Evolutionary conservation across 305 asterid genomes (phyloP).

Genomic region (Fraxinus floribunda): DNA sequence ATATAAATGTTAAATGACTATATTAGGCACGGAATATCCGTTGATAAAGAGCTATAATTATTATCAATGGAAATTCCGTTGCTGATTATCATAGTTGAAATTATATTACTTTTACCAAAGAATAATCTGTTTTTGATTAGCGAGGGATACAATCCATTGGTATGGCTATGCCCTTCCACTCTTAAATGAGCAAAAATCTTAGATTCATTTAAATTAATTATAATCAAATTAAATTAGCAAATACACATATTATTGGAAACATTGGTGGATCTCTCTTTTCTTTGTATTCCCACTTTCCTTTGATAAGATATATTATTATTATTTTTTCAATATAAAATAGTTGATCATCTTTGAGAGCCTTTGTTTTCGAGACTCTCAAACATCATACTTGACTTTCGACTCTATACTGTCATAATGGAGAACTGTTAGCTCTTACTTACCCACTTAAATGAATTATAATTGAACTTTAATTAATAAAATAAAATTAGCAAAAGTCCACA

Average conservation of each 20-base stretch:
- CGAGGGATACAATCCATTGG: too few species aligned
- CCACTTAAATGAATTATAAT: background rate
- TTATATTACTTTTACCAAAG: too few species aligned
- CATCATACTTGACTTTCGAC: background rate
- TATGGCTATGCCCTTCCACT: background rate
- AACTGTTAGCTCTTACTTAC: background rate
- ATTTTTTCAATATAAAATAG: too few species aligned
- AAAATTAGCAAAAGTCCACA: background rate
- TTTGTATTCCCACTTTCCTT: background rate
- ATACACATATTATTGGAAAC: background rate
- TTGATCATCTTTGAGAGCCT: too few species aligned
- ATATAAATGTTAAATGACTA: too few species aligned
- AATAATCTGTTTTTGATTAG: too few species aligned
- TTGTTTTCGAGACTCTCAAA: too few species aligned
- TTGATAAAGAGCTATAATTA: too few species aligned
- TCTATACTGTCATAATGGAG: background rate
- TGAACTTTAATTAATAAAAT: background rate
- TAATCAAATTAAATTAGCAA: background rate
- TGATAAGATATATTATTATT: background rate
- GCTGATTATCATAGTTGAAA: too few species aligned
- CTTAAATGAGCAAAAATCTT: background rate
- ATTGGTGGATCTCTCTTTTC: background rate
- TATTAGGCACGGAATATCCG: too few species aligned
- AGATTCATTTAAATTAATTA: too few species aligned
- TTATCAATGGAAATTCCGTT: too few species aligned